Evolutionary conservation across 164 flowering plant species (phyloP), one percentile per base, ranked within the genome.

Genomic region (Houttuynia cordata): DNA sequence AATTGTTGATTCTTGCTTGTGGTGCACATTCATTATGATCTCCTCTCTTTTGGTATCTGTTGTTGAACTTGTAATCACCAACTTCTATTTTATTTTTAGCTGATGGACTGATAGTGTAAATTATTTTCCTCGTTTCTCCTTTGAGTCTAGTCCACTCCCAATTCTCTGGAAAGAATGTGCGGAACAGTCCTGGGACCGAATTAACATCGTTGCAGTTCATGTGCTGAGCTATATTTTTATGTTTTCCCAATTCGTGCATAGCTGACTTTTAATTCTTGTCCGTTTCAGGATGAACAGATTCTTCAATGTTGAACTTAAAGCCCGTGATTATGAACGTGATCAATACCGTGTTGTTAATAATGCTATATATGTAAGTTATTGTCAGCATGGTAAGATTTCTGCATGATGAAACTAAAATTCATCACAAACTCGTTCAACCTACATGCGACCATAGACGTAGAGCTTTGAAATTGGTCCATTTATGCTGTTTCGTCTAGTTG

Each of bases 331-430:
- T 71, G 96, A 90, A 71, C 71, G 84, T 58, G 97, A 93, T 80
- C 98, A 93, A 68, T 92, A 80, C 72, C 97, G 98, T 13, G 97
- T 89, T 20, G 98, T 90, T 17, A 90, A 90, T 74, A 92, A 92
- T 81, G 89, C 97, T 53, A 71, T 83, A 63, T 92, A 87, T 71
- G 93, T 97, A 51, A 86, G 92, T 71, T 92, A 92, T 57, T 89
- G 98, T 66, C 90, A 87, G 70, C 94, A 84, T 73, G 96, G 97
- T 90, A 59, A 74, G 79, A 24, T 51, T 57, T 50, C 41, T 45
- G 12, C 41, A 15, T 34, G 42, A 18, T 24, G 39, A 41, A 20
- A 42, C 4, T 8, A 1, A 14, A 3, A 42, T 14, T 42, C 1
- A 1, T 42, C 1, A 42, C 1, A 10, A 3, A 3, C 8, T 30